phyloP scores from a whole-genome alignment of 2,329 filamentous ascomycete species.

The Fusarium acutatum region DNA sequence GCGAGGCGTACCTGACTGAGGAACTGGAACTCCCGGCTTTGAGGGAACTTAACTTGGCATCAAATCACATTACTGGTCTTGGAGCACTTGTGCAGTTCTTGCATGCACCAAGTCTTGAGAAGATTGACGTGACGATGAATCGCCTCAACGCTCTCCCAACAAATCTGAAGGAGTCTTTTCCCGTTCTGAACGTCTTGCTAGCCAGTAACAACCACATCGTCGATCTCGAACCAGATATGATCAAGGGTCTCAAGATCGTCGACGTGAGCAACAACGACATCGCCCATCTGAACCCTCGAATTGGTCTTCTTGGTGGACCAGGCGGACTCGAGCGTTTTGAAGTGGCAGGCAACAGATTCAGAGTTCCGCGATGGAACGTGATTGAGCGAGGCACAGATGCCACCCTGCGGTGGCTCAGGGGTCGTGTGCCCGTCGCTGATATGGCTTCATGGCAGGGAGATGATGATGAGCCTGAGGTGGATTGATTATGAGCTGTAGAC shows the following conservation, averaged over 20 bases:
- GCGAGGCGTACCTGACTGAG: slow-evolving; percentile 71
- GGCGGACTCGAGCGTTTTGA: slow-evolving; percentile 72
- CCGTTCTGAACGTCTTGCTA: slow-evolving; percentile 74
- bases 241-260: slow-evolving; percentile 75
- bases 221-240: slow-evolving; percentile 75
- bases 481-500: slow-evolving; percentile 15
- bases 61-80: slow-evolving; percentile 77
- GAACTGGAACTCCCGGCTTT: slow-evolving; percentile 76
- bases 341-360: slow-evolving; percentile 85
- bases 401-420: slow-evolving; percentile 81
- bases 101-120: slow-evolving; percentile 76
- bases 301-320: slow-evolving; percentile 77
- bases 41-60: slow-evolving; percentile 78
- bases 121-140: slow-evolving; percentile 84
- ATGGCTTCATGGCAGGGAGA: slow-evolving; percentile 64
- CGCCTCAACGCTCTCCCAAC: slow-evolving; percentile 75
- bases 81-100: slow-evolving; percentile 72
- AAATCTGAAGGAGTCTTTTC: slow-evolving; percentile 71
- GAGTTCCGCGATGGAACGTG: slow-evolving; percentile 84
- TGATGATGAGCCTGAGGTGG: slow-evolving; percentile 48
- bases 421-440: slow-evolving; percentile 73
- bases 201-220: slow-evolving; percentile 82
- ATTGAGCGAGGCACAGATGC: slow-evolving; percentile 89
- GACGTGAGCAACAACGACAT: slow-evolving; percentile 84
- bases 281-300: slow-evolving; percentile 77